These are phyloP conservation scores for Debaryomyces singareniensis DNA, from an alignment of 1,139 yeast genomes.

Conservation along the genomic window DNA sequence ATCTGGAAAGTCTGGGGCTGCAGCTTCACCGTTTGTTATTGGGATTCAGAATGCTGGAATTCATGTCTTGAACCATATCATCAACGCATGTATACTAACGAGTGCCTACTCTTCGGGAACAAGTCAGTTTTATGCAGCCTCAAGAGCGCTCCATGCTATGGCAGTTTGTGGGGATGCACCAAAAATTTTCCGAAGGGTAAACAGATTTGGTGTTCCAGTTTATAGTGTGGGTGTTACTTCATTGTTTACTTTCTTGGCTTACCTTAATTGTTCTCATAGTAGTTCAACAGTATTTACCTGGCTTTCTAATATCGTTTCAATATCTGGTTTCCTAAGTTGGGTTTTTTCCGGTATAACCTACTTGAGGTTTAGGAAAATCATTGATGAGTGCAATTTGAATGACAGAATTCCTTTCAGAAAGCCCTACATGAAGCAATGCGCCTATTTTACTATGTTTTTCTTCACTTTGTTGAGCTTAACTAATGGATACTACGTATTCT, in stretches of 20 bases:
- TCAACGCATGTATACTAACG: slow-evolving; percentile 66
- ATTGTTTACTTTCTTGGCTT: slow-evolving; percentile 44
- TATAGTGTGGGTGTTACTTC: slow-evolving; percentile 33
- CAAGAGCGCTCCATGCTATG: slow-evolving; percentile 64
- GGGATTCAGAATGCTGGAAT: slow-evolving; percentile 69
- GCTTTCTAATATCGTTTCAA: slow-evolving; percentile 65
- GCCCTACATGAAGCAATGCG: slow-evolving; percentile 43
- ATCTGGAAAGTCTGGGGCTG: slow-evolving; percentile 23
- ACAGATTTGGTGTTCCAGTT: slow-evolving; percentile 56
- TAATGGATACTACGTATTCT: slow-evolving; percentile 55
- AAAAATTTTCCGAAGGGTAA: slow-evolving; percentile 44
- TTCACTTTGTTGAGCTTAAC: slow-evolving; percentile 43
- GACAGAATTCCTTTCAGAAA: slow-evolving; percentile 46
- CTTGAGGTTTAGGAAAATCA: slow-evolving; percentile 50
- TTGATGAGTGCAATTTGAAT: slow-evolving; percentile 30
- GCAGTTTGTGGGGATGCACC: slow-evolving; percentile 64
- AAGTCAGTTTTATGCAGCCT: slow-evolving; percentile 74
- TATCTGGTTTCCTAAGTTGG: slow-evolving; percentile 70
- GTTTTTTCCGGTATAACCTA: slow-evolving; percentile 42
- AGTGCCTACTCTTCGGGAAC: slow-evolving; percentile 77
- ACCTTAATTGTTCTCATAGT: slow-evolving; percentile 51
- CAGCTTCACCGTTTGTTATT: slow-evolving; percentile 48
- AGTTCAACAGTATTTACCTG: slow-evolving; percentile 56
- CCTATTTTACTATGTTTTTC: slow-evolving; percentile 43
- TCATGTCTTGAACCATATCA: slow-evolving; percentile 57